A percentile compares a stretch with the other conserved stretches of the same genome.
These are phyloP conservation scores for Xanthoconium separans DNA, from an alignment of 1,284 basidiomycete species.

Conservation along the genomic window DNA sequence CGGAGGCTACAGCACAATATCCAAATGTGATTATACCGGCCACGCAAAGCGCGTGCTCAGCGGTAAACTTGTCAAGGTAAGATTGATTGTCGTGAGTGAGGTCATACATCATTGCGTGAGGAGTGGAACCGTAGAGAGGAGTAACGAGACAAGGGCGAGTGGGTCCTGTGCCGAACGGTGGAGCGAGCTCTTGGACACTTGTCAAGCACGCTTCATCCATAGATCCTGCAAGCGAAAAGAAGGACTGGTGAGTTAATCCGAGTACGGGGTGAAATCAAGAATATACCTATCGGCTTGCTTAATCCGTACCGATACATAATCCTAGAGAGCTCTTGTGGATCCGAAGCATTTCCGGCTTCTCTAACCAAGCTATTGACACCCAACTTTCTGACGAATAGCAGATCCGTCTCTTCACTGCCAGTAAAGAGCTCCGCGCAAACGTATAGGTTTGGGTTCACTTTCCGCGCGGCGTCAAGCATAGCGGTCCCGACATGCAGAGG, in stretches of 20 bases:
- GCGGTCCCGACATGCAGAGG: conserved; percentile 90
- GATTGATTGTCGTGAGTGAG: conserved; percentile 96
- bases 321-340: conserved; percentile 84
- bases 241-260: neutral
- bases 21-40: conserved; percentile 88
- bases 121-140: conserved; percentile 79
- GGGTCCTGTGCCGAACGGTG: conserved; percentile 78
- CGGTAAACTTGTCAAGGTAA: conserved; percentile 82
- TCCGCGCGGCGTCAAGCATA: conserved; percentile 90
- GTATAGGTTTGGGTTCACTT: conserved; percentile 88
- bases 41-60: conserved; percentile 90
- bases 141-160: conserved; percentile 71
- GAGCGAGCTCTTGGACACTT: conserved; percentile 69
- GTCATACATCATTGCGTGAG: conserved; percentile 92
- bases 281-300: conserved; percentile 83
- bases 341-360: conserved; percentile 88
- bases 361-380: conserved; percentile 91
- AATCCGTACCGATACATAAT: conserved; percentile 86
- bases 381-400: conserved; percentile 85
- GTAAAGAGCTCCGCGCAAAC: conserved; percentile 98
- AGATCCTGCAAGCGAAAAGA: conserved; percentile 53
- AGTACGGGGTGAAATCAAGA: neutral
- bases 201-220: conserved; percentile 89
- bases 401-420: conserved; percentile 91
- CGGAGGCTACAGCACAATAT: conserved; percentile 83